Conservation (phyloP, 768 basidiomycete genomes). For the Cyclocybe cylindracea region DNA sequence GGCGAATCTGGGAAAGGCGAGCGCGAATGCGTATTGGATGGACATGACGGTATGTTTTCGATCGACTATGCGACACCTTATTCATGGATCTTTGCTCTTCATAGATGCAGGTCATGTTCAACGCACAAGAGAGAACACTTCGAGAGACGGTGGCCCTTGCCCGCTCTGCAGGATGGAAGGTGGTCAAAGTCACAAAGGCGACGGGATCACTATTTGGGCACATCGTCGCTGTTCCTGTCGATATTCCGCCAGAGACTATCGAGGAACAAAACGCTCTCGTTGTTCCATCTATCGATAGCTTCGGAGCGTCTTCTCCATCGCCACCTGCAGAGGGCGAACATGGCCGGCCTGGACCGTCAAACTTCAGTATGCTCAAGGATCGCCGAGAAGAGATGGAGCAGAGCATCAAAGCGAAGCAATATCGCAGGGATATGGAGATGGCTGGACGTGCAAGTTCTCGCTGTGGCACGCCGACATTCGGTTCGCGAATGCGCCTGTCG, state of each 20-base stretch:
- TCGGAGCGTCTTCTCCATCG: too few species aligned
- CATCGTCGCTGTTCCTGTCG: constrained; percentile 64
- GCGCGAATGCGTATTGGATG: constrained; percentile 69
- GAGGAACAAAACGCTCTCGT: constrained; percentile 11
- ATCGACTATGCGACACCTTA: neutral
- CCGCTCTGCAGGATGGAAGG: constrained; percentile 61
- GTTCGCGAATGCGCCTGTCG: constrained; percentile 49
- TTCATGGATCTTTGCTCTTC: neutral
- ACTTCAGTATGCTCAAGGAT: too few species aligned
- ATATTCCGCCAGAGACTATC: constrained; percentile 40
- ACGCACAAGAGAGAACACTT: constrained; percentile 70
- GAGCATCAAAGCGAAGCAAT: constrained; percentile 5
- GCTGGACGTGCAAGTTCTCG: constrained; percentile 49
- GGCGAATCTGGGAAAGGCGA: constrained; percentile 74
- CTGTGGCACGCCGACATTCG: constrained; percentile 65
- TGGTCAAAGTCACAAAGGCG: constrained; percentile 54
- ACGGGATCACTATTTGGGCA: constrained; percentile 72
- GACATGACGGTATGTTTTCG: constrained; percentile 57
- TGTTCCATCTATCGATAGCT: too few species aligned
- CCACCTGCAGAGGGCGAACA: too few species aligned
- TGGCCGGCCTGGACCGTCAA: too few species aligned
- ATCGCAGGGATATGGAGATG: constrained; percentile 30
- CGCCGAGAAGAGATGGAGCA: neutral
- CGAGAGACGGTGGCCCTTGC: constrained; percentile 59
- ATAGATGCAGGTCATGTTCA: constrained; percentile 72